A percentile compares a stretch with the other conserved stretches of the same genome.
Evolutionary conservation across 805 yeast genomes (phyloP).

Genomic region (Myxozyma mucilagina): DNA sequence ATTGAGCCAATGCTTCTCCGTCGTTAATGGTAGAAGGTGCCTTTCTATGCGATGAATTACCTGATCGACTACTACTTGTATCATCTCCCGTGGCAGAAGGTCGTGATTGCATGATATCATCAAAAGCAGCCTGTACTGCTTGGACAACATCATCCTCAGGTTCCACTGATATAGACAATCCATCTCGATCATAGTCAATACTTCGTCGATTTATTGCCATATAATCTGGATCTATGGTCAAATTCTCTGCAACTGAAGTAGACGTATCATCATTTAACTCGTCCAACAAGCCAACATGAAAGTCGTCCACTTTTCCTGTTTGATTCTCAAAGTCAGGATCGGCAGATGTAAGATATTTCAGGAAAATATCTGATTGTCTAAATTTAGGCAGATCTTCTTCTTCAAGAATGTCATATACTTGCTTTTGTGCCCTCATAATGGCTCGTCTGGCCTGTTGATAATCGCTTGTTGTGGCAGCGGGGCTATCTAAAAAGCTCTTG

Average conservation of each 20-base stretch:
- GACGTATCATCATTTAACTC: constrained; percentile 31
- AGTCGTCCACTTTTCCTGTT: constrained; percentile 35
- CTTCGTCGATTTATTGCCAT: constrained; percentile 20
- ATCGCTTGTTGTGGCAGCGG: constrained; percentile 29
- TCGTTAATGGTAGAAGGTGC: constrained; percentile 13
- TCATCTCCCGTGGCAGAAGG: constrained; percentile 22
- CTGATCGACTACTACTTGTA: constrained; percentile 22
- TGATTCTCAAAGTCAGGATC: constrained; percentile 28
- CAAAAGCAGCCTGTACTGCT: constrained; percentile 69
- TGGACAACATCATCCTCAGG: constrained; percentile 45
- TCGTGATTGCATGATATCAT: constrained; percentile 47
- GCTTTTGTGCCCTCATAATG: constrained; percentile 59
- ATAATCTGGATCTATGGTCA: constrained; percentile 38
- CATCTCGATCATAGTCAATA: constrained; percentile 21
- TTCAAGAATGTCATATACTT: constrained; percentile 53
- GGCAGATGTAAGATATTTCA: constrained; percentile 51
- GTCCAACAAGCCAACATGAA: constrained; percentile 36
- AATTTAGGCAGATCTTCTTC: constrained; percentile 58
- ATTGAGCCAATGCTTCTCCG: neutral
- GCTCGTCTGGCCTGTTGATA: constrained; percentile 60
- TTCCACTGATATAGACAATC: constrained; percentile 27
- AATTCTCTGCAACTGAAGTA: constrained; percentile 40
- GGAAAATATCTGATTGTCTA: constrained; percentile 56
- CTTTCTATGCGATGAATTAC: constrained; percentile 11
- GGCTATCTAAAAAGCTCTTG: constrained; percentile 40